These are phyloP conservation scores for Taiozyma sp. DNA, from an alignment of 1,139 yeast species.

Conservation along the genomic window DNA sequence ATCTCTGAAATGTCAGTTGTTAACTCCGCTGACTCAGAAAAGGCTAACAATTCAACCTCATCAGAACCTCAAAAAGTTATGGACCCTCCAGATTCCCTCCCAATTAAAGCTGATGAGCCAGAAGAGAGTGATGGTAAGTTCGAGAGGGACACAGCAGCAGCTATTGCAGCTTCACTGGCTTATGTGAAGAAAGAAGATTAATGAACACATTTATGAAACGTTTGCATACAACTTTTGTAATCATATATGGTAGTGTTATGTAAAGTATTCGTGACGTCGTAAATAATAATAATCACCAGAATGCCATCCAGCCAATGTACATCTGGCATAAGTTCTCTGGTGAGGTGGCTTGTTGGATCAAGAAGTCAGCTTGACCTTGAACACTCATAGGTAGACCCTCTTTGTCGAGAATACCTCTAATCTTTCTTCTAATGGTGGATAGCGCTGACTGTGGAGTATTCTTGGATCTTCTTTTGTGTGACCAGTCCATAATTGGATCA, in stretches of 20 bases:
- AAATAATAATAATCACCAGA: constrained; percentile 33
- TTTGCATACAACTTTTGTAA: neutral
- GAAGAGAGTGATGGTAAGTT: neutral
- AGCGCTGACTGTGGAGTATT: constrained; percentile 64
- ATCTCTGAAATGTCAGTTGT: neutral
- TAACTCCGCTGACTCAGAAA: neutral
- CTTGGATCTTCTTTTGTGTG: constrained; percentile 27
- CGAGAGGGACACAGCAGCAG: neutral
- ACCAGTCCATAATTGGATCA: constrained; percentile 85
- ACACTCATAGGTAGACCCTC: constrained; percentile 88
- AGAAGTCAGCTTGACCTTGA: constrained; percentile 87
- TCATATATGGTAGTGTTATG: neutral
- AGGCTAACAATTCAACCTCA: neutral
- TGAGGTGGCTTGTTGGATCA: constrained; percentile 81
- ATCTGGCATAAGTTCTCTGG: constrained; percentile 68
- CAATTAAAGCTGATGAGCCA: neutral
- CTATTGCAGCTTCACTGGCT: neutral
- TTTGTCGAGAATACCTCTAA: constrained; percentile 78
- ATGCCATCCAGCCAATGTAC: constrained; percentile 97
- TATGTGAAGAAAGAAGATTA: neutral
- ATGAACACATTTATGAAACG: neutral
- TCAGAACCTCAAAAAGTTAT: neutral
- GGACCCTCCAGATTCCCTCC: neutral
- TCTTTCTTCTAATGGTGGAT: constrained; percentile 68
- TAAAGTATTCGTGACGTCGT: neutral